These are phyloP conservation scores for Epipyxis sp. DNA, from an alignment of 108 stramenopile species.

Conservation along the genomic window DNA sequence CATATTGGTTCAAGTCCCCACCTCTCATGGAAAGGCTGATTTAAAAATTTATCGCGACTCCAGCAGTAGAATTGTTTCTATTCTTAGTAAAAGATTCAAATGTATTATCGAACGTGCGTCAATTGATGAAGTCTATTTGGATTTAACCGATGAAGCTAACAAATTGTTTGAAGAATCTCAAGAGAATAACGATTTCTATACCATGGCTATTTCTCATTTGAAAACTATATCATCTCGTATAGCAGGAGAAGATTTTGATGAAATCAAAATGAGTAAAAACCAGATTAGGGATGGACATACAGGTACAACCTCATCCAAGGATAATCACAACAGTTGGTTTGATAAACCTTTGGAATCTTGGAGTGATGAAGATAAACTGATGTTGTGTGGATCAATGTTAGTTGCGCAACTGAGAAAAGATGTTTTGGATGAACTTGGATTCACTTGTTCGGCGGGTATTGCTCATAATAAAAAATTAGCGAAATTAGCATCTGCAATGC, in stretches of 20 bases:
- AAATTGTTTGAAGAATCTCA: not conserved
- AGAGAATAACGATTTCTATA: not conserved
- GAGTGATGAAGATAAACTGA: constrained; percentile 38
- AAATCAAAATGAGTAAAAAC: constrained; percentile 30
- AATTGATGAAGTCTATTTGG: constrained; percentile 63
- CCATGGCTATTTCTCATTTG: not conserved
- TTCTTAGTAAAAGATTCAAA: not conserved
- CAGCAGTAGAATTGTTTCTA: constrained; percentile 43
- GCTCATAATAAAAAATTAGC: constrained; percentile 63
- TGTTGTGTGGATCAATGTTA: constrained; percentile 52
- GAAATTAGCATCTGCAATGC: constrained; percentile 61
- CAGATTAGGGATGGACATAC: constrained; percentile 32
- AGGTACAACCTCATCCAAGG: constrained; percentile 24
- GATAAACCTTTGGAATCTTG: constrained; percentile 41
- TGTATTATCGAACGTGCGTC: constrained; percentile 53
- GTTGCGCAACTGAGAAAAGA: constrained; percentile 42
- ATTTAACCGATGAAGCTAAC: constrained; percentile 47
- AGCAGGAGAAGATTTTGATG: constrained; percentile 25
- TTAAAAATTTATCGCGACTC: constrained; percentile 57
- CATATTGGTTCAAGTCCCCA: constrained; percentile 52
- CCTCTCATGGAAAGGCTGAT: constrained; percentile 62
- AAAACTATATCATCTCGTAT: not conserved
- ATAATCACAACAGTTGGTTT: constrained; percentile 38
- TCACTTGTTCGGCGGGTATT: constrained; percentile 61
- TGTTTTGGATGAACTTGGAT: constrained; percentile 47